phyloP scores from a whole-genome alignment of 2,329 filamentous ascomycete species.

The Sclerotinia nivalis region DNA sequence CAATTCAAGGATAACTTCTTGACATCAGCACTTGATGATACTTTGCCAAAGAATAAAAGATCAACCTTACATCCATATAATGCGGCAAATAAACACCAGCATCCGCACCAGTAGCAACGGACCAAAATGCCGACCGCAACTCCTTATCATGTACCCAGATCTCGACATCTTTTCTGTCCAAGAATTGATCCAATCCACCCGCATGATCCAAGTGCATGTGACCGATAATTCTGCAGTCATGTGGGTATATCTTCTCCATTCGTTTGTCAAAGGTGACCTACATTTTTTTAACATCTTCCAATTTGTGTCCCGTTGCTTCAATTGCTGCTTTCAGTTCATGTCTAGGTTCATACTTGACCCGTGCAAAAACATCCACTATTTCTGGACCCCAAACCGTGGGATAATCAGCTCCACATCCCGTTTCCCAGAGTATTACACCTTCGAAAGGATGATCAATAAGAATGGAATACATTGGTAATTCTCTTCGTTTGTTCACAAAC shows the following conservation, averaged over 20 bases:
- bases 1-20: slow-evolving; percentile 44
- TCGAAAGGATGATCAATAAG: slow-evolving; percentile 38
- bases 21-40: neutral
- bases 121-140: slow-evolving; percentile 49
- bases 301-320: slow-evolving; percentile 46
- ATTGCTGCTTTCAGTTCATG: slow-evolving; percentile 37
- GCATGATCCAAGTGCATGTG: slow-evolving; percentile 52
- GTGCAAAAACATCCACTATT: slow-evolving; percentile 45
- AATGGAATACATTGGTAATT: slow-evolving; percentile 35
- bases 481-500: slow-evolving; percentile 35
- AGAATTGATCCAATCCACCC: slow-evolving; percentile 49
- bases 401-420: slow-evolving; percentile 35
- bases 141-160: slow-evolving; percentile 52
- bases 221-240: slow-evolving; percentile 43
- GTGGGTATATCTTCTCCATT: neutral
- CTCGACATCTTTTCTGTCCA: slow-evolving; percentile 44
- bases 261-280: slow-evolving; percentile 29
- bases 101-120: slow-evolving; percentile 46
- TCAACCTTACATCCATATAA: slow-evolving; percentile 36
- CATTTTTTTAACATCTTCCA: slow-evolving; percentile 49
- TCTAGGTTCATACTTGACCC: slow-evolving; percentile 33
- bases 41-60: too few species aligned
- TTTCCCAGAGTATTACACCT: slow-evolving; percentile 36
- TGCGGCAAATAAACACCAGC: slow-evolving; percentile 44
- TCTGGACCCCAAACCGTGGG: slow-evolving; percentile 41